Evolutionary conservation across 108 stramenopile genomes (phyloP).

Genomic region (Stephanodiscus triporus): DNA sequence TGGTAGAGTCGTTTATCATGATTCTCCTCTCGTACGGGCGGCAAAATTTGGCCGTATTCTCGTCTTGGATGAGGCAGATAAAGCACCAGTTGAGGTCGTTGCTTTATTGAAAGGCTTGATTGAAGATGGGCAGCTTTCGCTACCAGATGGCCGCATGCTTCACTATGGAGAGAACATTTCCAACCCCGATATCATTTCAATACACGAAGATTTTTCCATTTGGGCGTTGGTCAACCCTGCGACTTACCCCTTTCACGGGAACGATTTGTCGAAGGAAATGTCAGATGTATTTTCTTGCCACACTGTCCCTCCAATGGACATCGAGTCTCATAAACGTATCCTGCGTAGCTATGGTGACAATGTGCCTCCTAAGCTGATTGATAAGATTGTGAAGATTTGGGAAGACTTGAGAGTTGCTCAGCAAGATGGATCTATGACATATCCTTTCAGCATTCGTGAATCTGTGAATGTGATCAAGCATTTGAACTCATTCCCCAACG

Average conservation of each 20-base stretch:
- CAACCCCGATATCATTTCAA: slow-evolving; percentile 48
- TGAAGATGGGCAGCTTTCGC: slow-evolving; percentile 86
- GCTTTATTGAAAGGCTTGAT: slow-evolving; percentile 82
- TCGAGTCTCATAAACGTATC: slow-evolving; percentile 62
- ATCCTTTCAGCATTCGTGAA: slow-evolving; percentile 86
- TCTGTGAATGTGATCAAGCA: slow-evolving; percentile 85
- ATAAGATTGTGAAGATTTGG: slow-evolving; percentile 60
- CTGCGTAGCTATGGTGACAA: slow-evolving; percentile 72
- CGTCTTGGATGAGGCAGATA: slow-evolving; percentile 94
- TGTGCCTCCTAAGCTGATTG: slow-evolving; percentile 45
- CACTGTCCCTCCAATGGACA: slow-evolving; percentile 66
- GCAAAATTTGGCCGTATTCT: slow-evolving; percentile 71
- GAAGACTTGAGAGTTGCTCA: slow-evolving; percentile 67
- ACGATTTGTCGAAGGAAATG: slow-evolving; percentile 77
- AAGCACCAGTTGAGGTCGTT: slow-evolving; percentile 90
- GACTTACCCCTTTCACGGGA: slow-evolving; percentile 91
- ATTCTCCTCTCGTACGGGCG: slow-evolving; percentile 87
- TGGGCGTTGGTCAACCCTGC: slow-evolving; percentile 89
- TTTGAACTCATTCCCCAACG: slow-evolving; percentile 73
- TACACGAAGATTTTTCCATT: slow-evolving; percentile 80
- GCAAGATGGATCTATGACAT: slow-evolving; percentile 68
- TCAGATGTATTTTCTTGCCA: slow-evolving; percentile 80
- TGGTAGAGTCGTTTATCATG: slow-evolving; percentile 74
- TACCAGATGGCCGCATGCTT: slow-evolving; percentile 78
- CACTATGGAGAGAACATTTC: slow-evolving; percentile 26